Evolutionary conservation across 2,329 filamentous ascomycete species (phyloP).

Genomic region (Emmonsia crescens): DNA sequence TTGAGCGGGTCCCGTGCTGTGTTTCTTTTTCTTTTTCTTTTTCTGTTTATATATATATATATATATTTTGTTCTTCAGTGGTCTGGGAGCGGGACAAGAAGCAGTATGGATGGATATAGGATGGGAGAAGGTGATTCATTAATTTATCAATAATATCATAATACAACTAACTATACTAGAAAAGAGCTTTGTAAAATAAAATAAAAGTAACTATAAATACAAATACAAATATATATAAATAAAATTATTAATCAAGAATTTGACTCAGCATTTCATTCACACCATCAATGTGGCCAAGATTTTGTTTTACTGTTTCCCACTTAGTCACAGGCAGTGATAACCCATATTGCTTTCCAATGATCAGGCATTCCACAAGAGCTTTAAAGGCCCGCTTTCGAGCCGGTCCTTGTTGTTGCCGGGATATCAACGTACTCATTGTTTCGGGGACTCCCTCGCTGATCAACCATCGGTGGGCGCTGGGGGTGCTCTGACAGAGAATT

Average conservation of each 20-base stretch:
- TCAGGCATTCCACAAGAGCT: constrained; percentile 14
- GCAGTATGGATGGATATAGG: too few relatives aligned
- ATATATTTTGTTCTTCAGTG: background rate
- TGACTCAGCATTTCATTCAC: background rate
- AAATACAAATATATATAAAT: too few relatives aligned
- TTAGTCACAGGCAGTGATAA: constrained; percentile 7
- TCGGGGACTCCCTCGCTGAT: constrained; percentile 15
- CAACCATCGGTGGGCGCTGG: constrained; percentile 14
- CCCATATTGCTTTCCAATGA: constrained; percentile 15
- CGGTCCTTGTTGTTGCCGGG: constrained; percentile 7
- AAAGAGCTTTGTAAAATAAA: too few relatives aligned
- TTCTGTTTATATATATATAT: too few relatives aligned
- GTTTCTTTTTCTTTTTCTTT: background rate
- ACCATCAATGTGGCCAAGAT: constrained; percentile 4
- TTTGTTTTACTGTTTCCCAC: constrained; percentile 7
- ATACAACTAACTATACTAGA: too few relatives aligned
- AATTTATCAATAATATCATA: too few relatives aligned
- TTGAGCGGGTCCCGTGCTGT: background rate
- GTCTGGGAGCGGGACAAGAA: background rate
- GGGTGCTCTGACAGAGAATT: constrained; percentile 16
- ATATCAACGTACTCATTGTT: constrained; percentile 8
- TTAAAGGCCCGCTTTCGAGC: constrained; percentile 14
- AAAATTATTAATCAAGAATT: too few relatives aligned
- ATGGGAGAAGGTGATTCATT: too few relatives aligned
- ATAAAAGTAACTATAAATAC: too few relatives aligned